Conservation (phyloP, 1,139 yeast genomes). For the Lodderomyces metapsilosis region DNA sequence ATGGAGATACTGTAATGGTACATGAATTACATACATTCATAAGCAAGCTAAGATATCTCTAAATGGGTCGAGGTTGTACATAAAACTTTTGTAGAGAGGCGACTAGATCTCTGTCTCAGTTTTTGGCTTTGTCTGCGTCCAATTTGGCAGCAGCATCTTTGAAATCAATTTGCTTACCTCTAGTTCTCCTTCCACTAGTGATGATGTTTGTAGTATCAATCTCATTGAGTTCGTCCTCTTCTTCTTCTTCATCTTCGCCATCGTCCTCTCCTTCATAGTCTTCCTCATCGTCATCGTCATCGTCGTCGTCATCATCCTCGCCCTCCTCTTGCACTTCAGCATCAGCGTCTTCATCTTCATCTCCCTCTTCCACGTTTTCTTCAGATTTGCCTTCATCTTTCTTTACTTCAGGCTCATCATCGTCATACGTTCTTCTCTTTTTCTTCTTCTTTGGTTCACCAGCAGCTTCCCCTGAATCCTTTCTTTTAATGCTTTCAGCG, state of each 20-base stretch:
- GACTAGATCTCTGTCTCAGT: too few species aligned
- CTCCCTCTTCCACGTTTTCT: constrained; percentile 14
- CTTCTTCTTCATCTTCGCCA: constrained; percentile 55
- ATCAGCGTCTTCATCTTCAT: constrained; percentile 33
- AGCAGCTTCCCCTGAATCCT: constrained; percentile 13
- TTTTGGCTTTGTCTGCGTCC: constrained; percentile 39
- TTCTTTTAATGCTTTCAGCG: constrained; percentile 7
- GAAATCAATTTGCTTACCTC: constrained; percentile 87
- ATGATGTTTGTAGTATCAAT: constrained; percentile 85
- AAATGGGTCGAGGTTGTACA: not conserved
- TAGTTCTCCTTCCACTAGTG: constrained; percentile 81
- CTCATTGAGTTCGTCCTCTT: constrained; percentile 79
- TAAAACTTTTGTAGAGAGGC: not conserved
- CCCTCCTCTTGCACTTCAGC: constrained; percentile 44
- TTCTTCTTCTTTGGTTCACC: constrained; percentile 31
- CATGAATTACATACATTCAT: not conserved
- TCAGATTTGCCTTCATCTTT: constrained; percentile 25
- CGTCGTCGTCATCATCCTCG: constrained; percentile 56
- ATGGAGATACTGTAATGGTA: too few species aligned
- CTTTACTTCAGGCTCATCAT: constrained; percentile 37
- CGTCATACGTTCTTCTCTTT: constrained; percentile 46
- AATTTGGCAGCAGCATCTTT: constrained; percentile 78
- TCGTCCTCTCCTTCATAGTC: constrained; percentile 50
- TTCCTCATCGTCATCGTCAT: constrained; percentile 45
- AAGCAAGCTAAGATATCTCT: too few species aligned